Base-by-base conservation (phyloP, 352 stramenopile genomes). In the Pythium aquatile region DNA sequence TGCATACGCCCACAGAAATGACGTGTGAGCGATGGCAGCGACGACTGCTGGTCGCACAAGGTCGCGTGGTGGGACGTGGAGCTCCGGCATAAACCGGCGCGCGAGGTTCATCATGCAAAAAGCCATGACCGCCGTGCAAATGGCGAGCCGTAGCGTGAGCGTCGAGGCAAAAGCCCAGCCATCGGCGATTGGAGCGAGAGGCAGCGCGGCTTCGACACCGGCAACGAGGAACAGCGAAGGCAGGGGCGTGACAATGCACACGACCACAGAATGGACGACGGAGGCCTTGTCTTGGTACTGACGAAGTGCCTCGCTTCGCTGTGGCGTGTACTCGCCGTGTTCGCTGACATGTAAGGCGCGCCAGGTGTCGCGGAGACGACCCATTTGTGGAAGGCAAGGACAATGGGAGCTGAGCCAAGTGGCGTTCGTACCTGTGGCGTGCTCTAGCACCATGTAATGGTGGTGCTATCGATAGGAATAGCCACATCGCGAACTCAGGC, bases 111-210 rank as follows among this genome's bases (percentile, higher is more conserved):
- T 37, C 30, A 58, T 16, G 32, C 29, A 39, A 14, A 30, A 44
- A 10, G 52, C 52, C 17, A 58, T 44, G 11, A 58, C 33, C 5
- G 35, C 14, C 24, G 40, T 83, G 20, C 48, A 10, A 8, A 32
- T 28, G 26, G 24, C 8, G 24, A 55, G 48, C 6, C 48, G n/a
- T 5, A 35, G 2, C 8, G 29, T 29, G 4, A 32, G 11, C 26
- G 20, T 55, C 20, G 48, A 37, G 3, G 20, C 13, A 28, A 32
- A 6, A 17, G 13, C 14, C 24, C 29, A 55, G 24, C 48, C 48
- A 20, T 55, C 48, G 5, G 48, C n/a, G 48, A 55, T 55, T 5
- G 48, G 48, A 6, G 48, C 4, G 20, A 55, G 48, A 14, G 48
- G 48, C 3, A 55, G 48, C 8, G 16, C 16, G 11, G 48, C 20